Evolutionary conservation across 768 basidiomycete genomes (phyloP), one percentile per base, ranked within the genome.

Genomic region (Kwoniella dendrophila): DNA sequence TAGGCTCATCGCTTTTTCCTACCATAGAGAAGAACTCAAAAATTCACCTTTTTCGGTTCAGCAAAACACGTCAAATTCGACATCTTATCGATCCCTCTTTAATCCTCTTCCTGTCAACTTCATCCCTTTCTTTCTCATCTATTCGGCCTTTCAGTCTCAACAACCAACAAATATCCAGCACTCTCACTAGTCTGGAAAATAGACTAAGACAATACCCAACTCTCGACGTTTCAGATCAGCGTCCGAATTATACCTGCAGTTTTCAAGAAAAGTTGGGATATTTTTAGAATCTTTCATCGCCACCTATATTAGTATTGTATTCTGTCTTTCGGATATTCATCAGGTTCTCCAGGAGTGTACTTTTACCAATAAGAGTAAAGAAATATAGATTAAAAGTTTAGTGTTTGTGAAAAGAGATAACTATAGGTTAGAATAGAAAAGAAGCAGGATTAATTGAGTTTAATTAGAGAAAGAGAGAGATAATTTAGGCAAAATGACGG

Each of bases 401-500:
- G 11, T 11, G 41, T 20, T 48, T 26, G 10, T 27, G 45, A 24
- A 34, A 18, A 34, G 22, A n/a, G 29, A 34, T 20, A 22, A 49
- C 14, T 11, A 14, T 18, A 12, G n/a, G 34, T 51, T 34, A 18
- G 47, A 11, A 24, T 26, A 49, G 16, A 51, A 51, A 16, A 51
- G 8, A 43, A 20, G 7, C 2, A 14, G 47, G 44, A n/a, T 18
- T 18, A 33, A 32, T 51, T 51, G 14, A 51, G 16, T 11, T 51
- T 33, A 10, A 27, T 48, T 29, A 26, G 26, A 48, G 11, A 22
- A 33, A 33, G 49, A 51, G 30, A 51, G 34, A 34, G 16, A 51
- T 18, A 18, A 29, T 40, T 24, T 22, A 45, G 56, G 48, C 68
- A 70, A 59, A 24, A 71, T 70, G 70, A 68, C 74, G 54, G 64